These are phyloP conservation scores for Mimosa pudica DNA, from an alignment of 306 rosid species.

Conservation along the genomic window DNA sequence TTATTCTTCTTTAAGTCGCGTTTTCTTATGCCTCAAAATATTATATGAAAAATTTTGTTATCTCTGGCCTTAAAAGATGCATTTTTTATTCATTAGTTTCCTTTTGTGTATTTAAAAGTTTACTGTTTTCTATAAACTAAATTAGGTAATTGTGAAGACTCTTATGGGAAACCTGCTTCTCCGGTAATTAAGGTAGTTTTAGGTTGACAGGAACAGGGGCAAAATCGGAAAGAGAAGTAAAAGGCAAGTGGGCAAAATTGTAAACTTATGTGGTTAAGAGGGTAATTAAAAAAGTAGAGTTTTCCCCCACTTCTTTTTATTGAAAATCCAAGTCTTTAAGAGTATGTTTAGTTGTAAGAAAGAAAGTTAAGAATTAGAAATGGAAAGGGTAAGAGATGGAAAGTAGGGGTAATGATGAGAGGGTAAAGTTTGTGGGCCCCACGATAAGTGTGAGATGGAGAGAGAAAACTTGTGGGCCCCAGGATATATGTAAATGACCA, in stretches of 20 bases:
- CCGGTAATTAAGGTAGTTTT: neutral
- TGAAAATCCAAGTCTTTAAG: neutral
- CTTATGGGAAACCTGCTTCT: neutral
- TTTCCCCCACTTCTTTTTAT: neutral
- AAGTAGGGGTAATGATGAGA: too few species aligned
- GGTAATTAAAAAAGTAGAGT: neutral
- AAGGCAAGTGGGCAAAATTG: conserved; percentile 19
- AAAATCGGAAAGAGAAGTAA: neutral
- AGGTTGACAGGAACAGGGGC: neutral
- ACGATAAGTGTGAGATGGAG: too few species aligned
- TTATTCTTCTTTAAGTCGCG: too few species aligned
- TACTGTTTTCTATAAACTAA: neutral
- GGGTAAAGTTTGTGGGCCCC: too few species aligned
- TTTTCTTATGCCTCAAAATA: too few species aligned
- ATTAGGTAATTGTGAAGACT: neutral
- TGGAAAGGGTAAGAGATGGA: too few species aligned
- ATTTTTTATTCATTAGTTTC: neutral
- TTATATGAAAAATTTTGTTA: neutral
- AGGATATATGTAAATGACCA: too few species aligned
- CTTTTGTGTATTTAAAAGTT: neutral
- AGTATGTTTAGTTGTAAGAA: too few species aligned
- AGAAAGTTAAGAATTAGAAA: too few species aligned
- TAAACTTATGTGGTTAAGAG: neutral
- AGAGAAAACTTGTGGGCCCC: too few species aligned
- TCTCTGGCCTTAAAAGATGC: too few species aligned